A percentile compares a stretch with the other conserved stretches of the same genome.
phyloP scores from a whole-genome alignment of 2,329 filamentous ascomycete species.

The Clarireedia hainanense region DNA sequence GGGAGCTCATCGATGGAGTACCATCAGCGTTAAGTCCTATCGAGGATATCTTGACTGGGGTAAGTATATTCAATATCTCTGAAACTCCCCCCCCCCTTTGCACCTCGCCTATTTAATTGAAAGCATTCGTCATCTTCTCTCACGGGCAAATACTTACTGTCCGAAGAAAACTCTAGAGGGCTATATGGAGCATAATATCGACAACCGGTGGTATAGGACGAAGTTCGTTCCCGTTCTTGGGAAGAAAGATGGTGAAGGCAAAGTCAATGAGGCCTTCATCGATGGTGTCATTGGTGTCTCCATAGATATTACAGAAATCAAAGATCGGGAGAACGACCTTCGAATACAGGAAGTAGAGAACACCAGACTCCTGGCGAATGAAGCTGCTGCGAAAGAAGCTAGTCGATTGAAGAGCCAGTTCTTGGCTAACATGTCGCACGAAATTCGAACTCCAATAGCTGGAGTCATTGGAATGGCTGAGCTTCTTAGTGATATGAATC shows the following conservation, averaged over 20 bases:
- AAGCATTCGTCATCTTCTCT: no score
- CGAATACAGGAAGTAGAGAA: conserved; percentile 62
- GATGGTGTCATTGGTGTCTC: conserved; percentile 72
- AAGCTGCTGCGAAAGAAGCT: conserved; percentile 71
- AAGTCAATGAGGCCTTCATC: conserved; percentile 42
- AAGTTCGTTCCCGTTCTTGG: conserved; percentile 59
- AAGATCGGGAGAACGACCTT: conserved; percentile 54
- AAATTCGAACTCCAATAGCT: conserved; percentile 70
- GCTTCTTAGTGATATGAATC: conserved; percentile 57
- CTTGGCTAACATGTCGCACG: conserved; percentile 74
- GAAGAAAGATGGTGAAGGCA: conserved; percentile 45
- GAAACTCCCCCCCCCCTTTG: no score
- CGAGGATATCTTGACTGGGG: conserved; percentile 55
- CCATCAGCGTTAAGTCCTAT: conserved; percentile 47
- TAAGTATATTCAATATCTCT: no score
- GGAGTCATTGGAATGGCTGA: conserved; percentile 78
- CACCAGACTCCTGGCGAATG: conserved; percentile 61
- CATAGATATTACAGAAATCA: conserved; percentile 70
- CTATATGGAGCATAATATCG: conserved; percentile 45
- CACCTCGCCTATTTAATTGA: no score
- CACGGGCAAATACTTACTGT: no score
- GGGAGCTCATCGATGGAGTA: conserved; percentile 21
- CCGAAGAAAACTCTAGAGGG: conserved; percentile 42
- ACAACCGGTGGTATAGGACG: conserved; percentile 62
- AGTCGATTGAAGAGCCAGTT: conserved; percentile 75